Base-by-base conservation (phyloP, 192 early-diverging fungal species). In the Umbelopsis sp. region DNA sequence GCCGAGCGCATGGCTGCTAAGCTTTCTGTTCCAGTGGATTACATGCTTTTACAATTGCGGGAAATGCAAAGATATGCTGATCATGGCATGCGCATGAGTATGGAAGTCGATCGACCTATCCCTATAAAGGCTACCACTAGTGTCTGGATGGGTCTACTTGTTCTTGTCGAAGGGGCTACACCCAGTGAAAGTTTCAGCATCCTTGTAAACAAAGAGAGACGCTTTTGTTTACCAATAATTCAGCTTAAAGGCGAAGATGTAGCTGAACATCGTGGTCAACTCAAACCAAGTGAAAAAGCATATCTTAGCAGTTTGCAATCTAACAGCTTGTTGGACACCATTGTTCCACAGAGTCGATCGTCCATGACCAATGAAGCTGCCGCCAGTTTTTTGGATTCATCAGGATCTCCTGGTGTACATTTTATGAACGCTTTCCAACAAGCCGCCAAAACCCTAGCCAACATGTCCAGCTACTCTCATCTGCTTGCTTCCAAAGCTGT, bases 1-100 rank as follows among this genome's bases (percentile, higher is more conserved):
- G 45, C 81, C 1, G 70, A 71, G 10, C 51, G 53, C 17, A 82
- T 82, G 78, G 78, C 75, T 25, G 8, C 71, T 8, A 70, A 73
- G 6, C 34, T 82, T 21, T 65, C 65, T 11, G 71, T 80, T 4
- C 65, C 68, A 24, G 54, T 38, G 1, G 77, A 79, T 26, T 44
- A 70, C 10, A 80, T 82, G 78, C 56, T 66, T 7, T 20, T 36
- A 12, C 68, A 77, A 53, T 74, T 82, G 31, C 45, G 65, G 4
- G 74, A 77, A 44, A 79, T 82, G 77, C 45, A 68, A 26, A 56
- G 34, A 17, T 47, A 69, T 24, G 65, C 71, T 5, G 38, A 75
- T 31, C 65, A 53, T 38, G 52, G 49, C 17, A 50, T 53, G 29
- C 31, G 47, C 8, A 70, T 70, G 68, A 49, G 52, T 7, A 52